A percentile compares a stretch with the other conserved stretches of the same genome.
Conservation (phyloP, 1,284 basidiomycete genomes). For the Irpex sp. region DNA sequence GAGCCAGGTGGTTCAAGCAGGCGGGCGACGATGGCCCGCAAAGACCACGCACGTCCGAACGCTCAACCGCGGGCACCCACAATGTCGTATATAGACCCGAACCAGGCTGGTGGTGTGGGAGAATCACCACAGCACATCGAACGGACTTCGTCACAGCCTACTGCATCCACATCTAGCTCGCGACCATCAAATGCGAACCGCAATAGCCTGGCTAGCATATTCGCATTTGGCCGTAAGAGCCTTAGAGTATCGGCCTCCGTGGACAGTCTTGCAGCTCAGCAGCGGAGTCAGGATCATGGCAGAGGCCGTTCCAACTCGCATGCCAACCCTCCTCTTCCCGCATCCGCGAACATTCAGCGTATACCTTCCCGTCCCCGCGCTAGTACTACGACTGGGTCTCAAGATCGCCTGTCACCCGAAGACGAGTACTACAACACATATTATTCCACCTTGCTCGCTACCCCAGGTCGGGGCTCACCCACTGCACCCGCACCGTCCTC, state of each 20-base stretch:
- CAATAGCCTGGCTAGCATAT: slow-evolving; percentile 46
- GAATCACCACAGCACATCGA: slow-evolving; percentile 48
- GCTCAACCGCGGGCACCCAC: slow-evolving; percentile 26
- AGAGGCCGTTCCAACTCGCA: slow-evolving; percentile 8
- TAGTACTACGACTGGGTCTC: slow-evolving; percentile 4
- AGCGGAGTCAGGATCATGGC: neutral
- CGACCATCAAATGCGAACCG: slow-evolving; percentile 24
- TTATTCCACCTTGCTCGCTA: slow-evolving; percentile 17
- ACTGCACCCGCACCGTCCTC: neutral
- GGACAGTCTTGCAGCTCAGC: slow-evolving; percentile 14
- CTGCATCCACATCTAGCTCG: neutral
- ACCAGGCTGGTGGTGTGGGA: slow-evolving; percentile 51
- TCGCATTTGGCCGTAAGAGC: slow-evolving; percentile 38
- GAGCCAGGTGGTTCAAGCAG: slow-evolving; percentile 6
- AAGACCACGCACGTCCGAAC: slow-evolving; percentile 6
- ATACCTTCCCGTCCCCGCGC: slow-evolving; percentile 5
- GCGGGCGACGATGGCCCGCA: slow-evolving; percentile 2
- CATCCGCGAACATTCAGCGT: neutral
- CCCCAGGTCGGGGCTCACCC: slow-evolving; percentile 10
- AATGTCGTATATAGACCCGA: slow-evolving; percentile 39
- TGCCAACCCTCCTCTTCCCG: slow-evolving; percentile 5
- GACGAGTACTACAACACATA: slow-evolving; percentile 18
- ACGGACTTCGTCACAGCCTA: slow-evolving; percentile 17
- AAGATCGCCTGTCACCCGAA: slow-evolving; percentile 9
- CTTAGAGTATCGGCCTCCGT: slow-evolving; percentile 15